These are phyloP conservation scores for Loxodes magnus DNA, from an alignment of 73 alveolate species.

Conservation along the genomic window DNA sequence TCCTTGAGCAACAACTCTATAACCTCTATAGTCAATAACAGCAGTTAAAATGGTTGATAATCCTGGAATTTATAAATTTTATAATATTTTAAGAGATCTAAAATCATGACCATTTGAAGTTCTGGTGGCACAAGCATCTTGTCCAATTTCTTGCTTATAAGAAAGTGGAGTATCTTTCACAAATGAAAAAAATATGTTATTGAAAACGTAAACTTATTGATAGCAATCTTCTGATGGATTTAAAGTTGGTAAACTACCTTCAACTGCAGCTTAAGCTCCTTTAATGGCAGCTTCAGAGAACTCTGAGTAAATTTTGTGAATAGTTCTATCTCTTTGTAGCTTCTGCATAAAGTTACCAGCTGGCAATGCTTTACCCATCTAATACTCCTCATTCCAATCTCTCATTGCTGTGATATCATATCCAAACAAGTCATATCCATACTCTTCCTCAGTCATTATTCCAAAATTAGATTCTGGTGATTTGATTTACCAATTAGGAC, in stretches of 20 bases:
- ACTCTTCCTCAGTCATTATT: constrained; percentile 13
- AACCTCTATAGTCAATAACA: constrained; percentile 68
- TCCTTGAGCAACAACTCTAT: constrained; percentile 71
- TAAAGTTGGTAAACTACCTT: constrained; percentile 49
- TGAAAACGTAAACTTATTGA: constrained; percentile 68
- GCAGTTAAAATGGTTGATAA: constrained; percentile 62
- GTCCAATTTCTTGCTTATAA: constrained; percentile 41
- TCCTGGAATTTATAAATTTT: constrained; percentile 62
- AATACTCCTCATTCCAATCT: constrained; percentile 88
- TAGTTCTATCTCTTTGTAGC: constrained; percentile 73
- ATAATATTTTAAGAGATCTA: constrained; percentile 51
- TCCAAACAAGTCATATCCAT: constrained; percentile 50
- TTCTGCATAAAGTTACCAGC: constrained; percentile 41
- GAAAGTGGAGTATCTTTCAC: constrained; percentile 51
- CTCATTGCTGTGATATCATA: constrained; percentile 59
- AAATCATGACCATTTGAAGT: constrained; percentile 72
- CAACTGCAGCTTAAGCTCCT: constrained; percentile 75
- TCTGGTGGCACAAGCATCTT: constrained; percentile 67
- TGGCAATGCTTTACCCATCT: constrained; percentile 62
- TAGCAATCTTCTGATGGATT: constrained; percentile 76
- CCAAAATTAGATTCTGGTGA: constrained; percentile 29
- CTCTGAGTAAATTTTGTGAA: constrained; percentile 61
- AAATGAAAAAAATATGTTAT: constrained; percentile 68
- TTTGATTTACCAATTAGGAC: too few relatives aligned
- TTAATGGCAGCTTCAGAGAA: constrained; percentile 78